Evolutionary conservation across 164 flowering plant species (phyloP).

Genomic region (Annona squamosa): DNA sequence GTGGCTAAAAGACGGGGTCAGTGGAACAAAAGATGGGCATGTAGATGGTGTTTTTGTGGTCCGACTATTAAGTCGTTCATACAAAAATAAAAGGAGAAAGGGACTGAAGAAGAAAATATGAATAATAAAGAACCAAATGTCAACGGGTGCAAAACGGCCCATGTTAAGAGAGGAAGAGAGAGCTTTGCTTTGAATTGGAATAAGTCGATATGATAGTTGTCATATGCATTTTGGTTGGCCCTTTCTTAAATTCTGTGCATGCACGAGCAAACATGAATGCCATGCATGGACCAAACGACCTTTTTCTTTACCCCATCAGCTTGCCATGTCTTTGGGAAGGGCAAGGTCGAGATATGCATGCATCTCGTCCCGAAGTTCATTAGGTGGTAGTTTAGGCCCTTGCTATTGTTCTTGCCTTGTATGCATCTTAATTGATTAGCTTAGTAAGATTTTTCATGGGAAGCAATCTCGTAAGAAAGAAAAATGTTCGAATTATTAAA

Average conservation of each 20-base stretch:
- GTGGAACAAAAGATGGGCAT: not conserved
- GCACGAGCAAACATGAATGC: constrained; percentile 4
- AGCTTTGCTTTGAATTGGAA: not conserved
- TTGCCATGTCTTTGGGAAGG: too few relatives aligned
- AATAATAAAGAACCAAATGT: constrained; percentile 25
- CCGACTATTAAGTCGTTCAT: not conserved
- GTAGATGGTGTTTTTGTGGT: not conserved
- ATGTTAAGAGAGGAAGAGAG: not conserved
- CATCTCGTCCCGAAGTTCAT: too few relatives aligned
- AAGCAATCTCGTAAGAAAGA: too few relatives aligned
- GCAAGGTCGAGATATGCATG: too few relatives aligned
- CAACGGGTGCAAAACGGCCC: constrained; percentile 37
- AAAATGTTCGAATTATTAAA: too few relatives aligned
- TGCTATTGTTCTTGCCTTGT: too few relatives aligned
- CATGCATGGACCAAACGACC: too few relatives aligned
- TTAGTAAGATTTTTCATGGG: too few relatives aligned
- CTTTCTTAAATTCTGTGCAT: constrained; percentile 65
- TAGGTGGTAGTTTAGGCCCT: too few relatives aligned
- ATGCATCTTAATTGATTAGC: too few relatives aligned
- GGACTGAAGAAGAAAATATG: not conserved
- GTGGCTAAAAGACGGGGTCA: too few relatives aligned
- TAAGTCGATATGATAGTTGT: not conserved
- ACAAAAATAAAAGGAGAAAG: constrained; percentile 9
- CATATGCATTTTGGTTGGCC: constrained; percentile 4
- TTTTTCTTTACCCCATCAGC: too few relatives aligned